Conservation (phyloP, 1,139 yeast genomes). For the Yamadazyma triangularis region DNA sequence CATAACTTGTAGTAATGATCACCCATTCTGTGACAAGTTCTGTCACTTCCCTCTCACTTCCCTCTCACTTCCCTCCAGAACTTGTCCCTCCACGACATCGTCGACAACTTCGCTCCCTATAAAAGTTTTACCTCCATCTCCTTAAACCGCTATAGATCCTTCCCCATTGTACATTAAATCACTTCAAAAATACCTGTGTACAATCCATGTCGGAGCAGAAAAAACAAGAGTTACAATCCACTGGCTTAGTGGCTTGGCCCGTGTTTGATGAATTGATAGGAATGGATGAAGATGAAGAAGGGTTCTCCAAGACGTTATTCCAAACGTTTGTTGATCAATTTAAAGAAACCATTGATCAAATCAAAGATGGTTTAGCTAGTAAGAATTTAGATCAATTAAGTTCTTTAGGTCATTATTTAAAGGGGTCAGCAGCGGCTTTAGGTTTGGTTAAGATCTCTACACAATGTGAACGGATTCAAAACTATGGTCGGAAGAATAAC, state of each 20-base stretch:
- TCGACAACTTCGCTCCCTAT: too few relatives aligned
- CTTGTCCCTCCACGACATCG: too few relatives aligned
- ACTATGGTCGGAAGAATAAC: constrained; percentile 61
- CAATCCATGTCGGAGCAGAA: constrained; percentile 37
- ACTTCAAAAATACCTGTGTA: too few relatives aligned
- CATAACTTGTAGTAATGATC: too few relatives aligned
- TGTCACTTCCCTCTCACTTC: too few relatives aligned
- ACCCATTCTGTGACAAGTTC: too few relatives aligned
- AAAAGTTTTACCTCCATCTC: too few relatives aligned
- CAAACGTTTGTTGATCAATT: constrained; percentile 89
- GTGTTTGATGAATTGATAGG: constrained; percentile 84
- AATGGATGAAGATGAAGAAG: constrained; percentile 93
- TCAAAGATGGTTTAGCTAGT: constrained; percentile 50
- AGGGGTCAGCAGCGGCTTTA: constrained; percentile 93
- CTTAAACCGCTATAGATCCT: too few relatives aligned
- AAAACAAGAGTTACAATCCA: constrained; percentile 34
- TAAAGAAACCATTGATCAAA: constrained; percentile 67
- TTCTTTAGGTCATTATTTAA: constrained; percentile 82
- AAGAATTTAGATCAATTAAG: constrained; percentile 60
- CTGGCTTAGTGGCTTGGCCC: constrained; percentile 80
- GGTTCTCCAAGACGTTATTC: constrained; percentile 72
- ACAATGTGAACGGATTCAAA: constrained; percentile 91
- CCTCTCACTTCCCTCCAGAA: too few relatives aligned
- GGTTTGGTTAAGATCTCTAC: constrained; percentile 79
- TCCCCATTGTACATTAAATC: too few relatives aligned